phyloP scores from a whole-genome alignment of 2,329 filamentous ascomycete genomes.

The Penicillium carneum region DNA sequence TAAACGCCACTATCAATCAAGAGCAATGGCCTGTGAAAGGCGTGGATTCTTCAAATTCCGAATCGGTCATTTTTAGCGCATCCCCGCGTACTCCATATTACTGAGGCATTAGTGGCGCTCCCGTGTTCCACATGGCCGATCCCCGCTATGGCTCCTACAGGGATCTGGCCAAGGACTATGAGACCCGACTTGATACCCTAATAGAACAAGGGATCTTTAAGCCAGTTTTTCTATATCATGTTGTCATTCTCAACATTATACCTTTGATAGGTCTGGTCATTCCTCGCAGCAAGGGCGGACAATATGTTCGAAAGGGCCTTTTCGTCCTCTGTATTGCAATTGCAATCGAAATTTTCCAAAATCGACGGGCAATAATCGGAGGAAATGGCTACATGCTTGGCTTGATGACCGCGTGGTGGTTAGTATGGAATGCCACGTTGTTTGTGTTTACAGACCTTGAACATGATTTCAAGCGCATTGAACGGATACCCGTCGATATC shows the following conservation, averaged over 20 bases:
- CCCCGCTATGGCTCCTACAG: conserved; percentile 38
- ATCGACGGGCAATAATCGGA: conserved; percentile 58
- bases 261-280: conserved; percentile 61
- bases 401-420: conserved; percentile 61
- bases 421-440: conserved; percentile 61
- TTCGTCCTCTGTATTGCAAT: conserved; percentile 56
- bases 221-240: conserved; percentile 49
- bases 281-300: conserved; percentile 51
- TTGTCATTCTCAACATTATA: conserved; percentile 41
- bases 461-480: conserved; percentile 63
- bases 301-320: conserved; percentile 54
- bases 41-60: neutral
- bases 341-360: conserved; percentile 54
- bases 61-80: neutral
- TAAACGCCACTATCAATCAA: neutral
- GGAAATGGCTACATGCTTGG: conserved; percentile 64
- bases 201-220: conserved; percentile 41
- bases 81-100: neutral
- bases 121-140: conserved; percentile 38
- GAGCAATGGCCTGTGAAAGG: neutral
- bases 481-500: conserved; percentile 43
- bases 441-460: conserved; percentile 65
- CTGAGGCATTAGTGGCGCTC: neutral
- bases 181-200: conserved; percentile 34
- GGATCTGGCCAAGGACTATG: conserved; percentile 37